These are phyloP conservation scores for Candida ficus DNA, from an alignment of 805 yeast species.

Conservation along the genomic window DNA sequence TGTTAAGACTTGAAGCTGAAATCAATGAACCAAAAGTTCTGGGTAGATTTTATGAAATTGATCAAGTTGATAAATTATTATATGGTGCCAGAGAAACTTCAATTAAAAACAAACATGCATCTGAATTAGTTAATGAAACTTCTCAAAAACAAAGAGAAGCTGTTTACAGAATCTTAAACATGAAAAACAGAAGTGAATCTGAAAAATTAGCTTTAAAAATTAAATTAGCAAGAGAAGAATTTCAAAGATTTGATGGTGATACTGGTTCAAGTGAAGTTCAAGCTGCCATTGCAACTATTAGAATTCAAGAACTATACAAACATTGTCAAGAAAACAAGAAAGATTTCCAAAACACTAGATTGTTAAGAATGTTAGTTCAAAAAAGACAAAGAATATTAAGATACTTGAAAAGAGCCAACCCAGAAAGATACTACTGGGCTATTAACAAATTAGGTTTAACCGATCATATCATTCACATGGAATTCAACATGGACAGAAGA, in stretches of 20 bases:
- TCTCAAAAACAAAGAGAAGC: conserved; percentile 62
- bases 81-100: conserved; percentile 72
- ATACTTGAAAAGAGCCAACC: conserved; percentile 75
- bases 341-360: conserved; percentile 66
- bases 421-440: conserved; percentile 80
- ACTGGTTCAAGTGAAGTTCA: conserved; percentile 95
- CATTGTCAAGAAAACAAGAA: conserved; percentile 68
- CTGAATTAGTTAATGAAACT: conserved; percentile 28
- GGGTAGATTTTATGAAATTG: conserved; percentile 51
- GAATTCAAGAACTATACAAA: conserved; percentile 69
- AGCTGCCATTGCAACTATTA: conserved; percentile 84
- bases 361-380: conserved; percentile 79
- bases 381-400: conserved; percentile 78
- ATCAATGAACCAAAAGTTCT: conserved; percentile 61
- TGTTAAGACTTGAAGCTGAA: conserved; percentile 61
- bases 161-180: conserved; percentile 62
- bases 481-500: conserved; percentile 74
- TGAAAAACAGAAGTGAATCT: conserved; percentile 60
- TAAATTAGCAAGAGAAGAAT: conserved; percentile 68
- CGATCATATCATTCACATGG: conserved; percentile 71
- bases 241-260: conserved; percentile 80
- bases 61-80: conserved; percentile 69
- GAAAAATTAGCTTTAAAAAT: conserved; percentile 58
- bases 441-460: conserved; percentile 83
- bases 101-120: conserved; percentile 26